Evolutionary conservation across 73 alveolate species (phyloP), one percentile per base, ranked within the genome.

Genomic region (Loxodes magnus): DNA sequence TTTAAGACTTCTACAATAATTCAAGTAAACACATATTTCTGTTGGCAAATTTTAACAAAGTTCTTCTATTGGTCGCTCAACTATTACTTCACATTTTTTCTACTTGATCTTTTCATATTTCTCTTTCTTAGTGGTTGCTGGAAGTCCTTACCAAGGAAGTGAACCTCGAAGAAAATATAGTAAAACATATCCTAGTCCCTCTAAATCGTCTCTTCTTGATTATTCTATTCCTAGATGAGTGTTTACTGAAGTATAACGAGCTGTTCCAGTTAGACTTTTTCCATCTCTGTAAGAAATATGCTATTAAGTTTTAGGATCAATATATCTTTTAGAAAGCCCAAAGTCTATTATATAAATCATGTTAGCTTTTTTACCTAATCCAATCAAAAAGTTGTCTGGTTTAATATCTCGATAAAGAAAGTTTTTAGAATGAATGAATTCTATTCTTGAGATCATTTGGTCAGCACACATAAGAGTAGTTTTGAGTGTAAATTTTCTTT

Each of bases 121-220:
- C 24, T 87, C 93, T 23, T 82, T 82, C 56, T 70, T 84, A 0
- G 78, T 74, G 43, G 67, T 67, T 0, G 93, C 92, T 35, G 65
- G 39, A 83, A 73, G 67, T 0, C 97, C 97, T 54, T 77, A 71
- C 97, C 97, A 87, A 21, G 97, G 62, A 51, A 64, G 28, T 53
- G 56, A 16, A 55, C 62, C 29, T 71, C 35, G 31, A 68, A 64
- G 30, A 61, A 77, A n/a, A n/a, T n/a, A n/a, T n/a, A n/a, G n/a
- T n/a, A n/a, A n/a, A n/a, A n/a, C n/a, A n/a, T n/a, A n/a, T 1
- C 87, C 90, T 17, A 79, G 26, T 33, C 81, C 77, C 36, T 79
- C 93, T 14, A 79, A 33, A 38, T 79, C 93, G 79, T 73, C 74
- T 60, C 93, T 76, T 51, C 93, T 55, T 22, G 90, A 50, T 38